Conservation (phyloP, 2,329 filamentous ascomycete species). For the Nothophaeocryptopus gaeumannii region DNA sequence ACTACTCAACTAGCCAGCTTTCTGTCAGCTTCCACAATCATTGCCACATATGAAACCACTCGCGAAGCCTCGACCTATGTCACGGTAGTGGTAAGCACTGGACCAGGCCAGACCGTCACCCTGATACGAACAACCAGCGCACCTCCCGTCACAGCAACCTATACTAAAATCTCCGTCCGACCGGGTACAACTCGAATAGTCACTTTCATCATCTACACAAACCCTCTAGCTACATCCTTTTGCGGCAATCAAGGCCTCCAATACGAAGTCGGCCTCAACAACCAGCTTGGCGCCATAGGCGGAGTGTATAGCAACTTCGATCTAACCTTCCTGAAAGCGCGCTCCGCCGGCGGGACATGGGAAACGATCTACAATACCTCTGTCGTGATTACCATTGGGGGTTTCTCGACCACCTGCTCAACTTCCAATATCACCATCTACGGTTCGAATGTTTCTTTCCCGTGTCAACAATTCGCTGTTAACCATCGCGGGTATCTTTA, state of each 20-base stretch:
- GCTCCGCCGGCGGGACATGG: slow-evolving; percentile 9
- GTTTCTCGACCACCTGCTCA: slow-evolving; percentile 2
- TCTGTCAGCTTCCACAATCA: slow-evolving; percentile 1
- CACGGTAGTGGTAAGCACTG: background rate
- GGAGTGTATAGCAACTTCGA: slow-evolving; percentile 8
- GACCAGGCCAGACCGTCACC: background rate
- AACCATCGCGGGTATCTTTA: slow-evolving; percentile 16
- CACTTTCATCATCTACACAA: background rate
- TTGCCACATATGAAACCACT: slow-evolving; percentile 1
- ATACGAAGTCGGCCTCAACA: slow-evolving; percentile 15
- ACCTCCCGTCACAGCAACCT: background rate
- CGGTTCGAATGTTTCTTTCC: slow-evolving; percentile 1
- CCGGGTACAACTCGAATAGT: background rate
- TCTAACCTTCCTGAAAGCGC: slow-evolving; percentile 12
- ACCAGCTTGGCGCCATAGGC: slow-evolving; percentile 3
- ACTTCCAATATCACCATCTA: slow-evolving; percentile 6
- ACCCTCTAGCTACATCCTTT: slow-evolving; percentile 6
- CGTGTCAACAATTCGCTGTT: slow-evolving; percentile 12
- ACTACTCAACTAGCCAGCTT: slow-evolving; percentile 1
- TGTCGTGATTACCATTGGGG: slow-evolving; percentile 3
- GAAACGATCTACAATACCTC: slow-evolving; percentile 10
- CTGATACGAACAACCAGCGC: background rate
- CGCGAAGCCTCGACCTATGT: slow-evolving; percentile 1
- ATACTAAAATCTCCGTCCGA: background rate
- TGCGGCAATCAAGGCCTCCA: slow-evolving; percentile 19